Conservation (phyloP, 2,329 filamentous ascomycete species). For the Colletotrichum lentis region DNA sequence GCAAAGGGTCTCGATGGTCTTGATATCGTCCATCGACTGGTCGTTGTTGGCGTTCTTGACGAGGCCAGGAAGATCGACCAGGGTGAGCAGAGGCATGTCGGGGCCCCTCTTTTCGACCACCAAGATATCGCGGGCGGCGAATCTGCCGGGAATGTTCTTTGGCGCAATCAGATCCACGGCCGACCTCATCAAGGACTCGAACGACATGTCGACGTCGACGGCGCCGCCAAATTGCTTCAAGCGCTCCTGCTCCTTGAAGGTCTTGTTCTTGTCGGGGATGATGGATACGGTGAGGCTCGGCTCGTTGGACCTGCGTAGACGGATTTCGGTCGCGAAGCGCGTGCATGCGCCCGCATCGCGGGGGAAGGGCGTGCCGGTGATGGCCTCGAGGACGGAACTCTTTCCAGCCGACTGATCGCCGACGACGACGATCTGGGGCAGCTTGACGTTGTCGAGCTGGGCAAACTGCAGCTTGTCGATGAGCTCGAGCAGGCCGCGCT, state of each 20-base stretch:
- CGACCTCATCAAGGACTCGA: slow-evolving; percentile 60
- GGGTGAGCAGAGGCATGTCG: slow-evolving; percentile 65
- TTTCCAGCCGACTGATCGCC: slow-evolving; percentile 72
- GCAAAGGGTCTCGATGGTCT: slow-evolving; percentile 60
- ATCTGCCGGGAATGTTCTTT: slow-evolving; percentile 59
- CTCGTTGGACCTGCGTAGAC: slow-evolving; percentile 59
- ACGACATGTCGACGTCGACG: slow-evolving; percentile 55
- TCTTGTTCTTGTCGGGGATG: slow-evolving; percentile 61
- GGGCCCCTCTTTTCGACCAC: slow-evolving; percentile 68
- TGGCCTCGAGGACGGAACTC: slow-evolving; percentile 69
- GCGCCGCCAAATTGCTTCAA: slow-evolving; percentile 59
- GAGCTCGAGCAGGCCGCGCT: slow-evolving; percentile 64
- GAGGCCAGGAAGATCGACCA: slow-evolving; percentile 69
- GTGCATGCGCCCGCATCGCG: slow-evolving; percentile 68
- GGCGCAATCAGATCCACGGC: slow-evolving; percentile 61
- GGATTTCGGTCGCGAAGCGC: slow-evolving; percentile 67
- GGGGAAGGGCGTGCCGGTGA: slow-evolving; percentile 69
- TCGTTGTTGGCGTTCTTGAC: slow-evolving; percentile 62
- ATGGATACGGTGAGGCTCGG: slow-evolving; percentile 60
- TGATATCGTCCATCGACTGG: slow-evolving; percentile 62
- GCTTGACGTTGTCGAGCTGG: slow-evolving; percentile 60
- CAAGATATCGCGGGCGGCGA: slow-evolving; percentile 62
- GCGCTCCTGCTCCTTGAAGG: slow-evolving; percentile 56
- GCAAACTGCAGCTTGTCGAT: slow-evolving; percentile 64
- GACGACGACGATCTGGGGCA: slow-evolving; percentile 70